Base-by-base conservation (phyloP, 306 rosid genomes). In the cucumber (Cucumis sativus) region DNA sequence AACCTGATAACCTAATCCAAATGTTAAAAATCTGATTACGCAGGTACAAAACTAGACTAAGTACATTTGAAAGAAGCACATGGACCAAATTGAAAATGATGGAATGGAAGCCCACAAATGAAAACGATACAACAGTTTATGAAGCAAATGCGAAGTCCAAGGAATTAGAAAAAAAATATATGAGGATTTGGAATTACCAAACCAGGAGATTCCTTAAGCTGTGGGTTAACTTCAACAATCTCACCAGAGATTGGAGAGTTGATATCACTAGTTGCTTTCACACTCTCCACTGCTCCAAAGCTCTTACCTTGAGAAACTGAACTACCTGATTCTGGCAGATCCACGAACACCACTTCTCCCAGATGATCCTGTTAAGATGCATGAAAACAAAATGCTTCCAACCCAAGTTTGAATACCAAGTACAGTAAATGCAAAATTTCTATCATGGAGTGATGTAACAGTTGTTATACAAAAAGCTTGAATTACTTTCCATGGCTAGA, bases 251-350 rank as follows among this genome's bases (percentile, higher is more conserved):
- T 89, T n/a, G 99, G 99, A 51, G 98, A 92, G 65, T 96, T 92
- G 6, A 96, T 17, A 70, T 96, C 99, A 87, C 99, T 91, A 15
- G 97, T 91, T 69, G 99, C 99, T 77, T 96, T 96, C 25, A 96
- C 99, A 89, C 99, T 96, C 62, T 92, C 99, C 80, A 96, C 98
- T 3, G 97, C 96, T 78, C 99, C 99, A 41, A 92, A 96, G 80
- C 92, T 79, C 0, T 57, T 1, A 16, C 89, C 95, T 80, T 86
- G 71, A 14, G 83, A 33, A 51, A 88, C 99, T 14, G 90, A 39
- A 20, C 56, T 73, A 2, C 97, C 97, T 0, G 84, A 6, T 69
- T 96, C 97, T 37, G 99, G 98, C 82, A 96, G 88, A 69, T 96
- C 97, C 85, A 92, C 98, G 78, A 86, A 92, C 89, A 96, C 99